These are phyloP conservation scores for Camptophora hylomeconis DNA, from an alignment of 2,329 filamentous ascomycete species.

Conservation along the genomic window DNA sequence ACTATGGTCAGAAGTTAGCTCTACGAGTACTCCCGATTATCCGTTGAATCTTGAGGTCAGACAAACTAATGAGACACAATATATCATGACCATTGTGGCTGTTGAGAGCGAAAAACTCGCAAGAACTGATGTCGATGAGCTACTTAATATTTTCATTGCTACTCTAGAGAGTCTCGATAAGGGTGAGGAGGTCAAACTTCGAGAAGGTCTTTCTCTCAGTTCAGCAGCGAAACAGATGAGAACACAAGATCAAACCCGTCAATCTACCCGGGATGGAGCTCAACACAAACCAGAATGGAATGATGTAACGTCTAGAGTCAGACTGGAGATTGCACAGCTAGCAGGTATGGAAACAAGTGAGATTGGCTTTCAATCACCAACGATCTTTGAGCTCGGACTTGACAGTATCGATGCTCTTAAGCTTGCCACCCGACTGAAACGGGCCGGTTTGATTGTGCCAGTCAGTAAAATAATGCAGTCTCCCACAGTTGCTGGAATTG, in stretches of 20 bases:
- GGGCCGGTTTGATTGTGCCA: constrained; percentile 44
- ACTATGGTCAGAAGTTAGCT: constrained; percentile 44
- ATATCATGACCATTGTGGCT: constrained; percentile 49
- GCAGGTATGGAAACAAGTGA: constrained; percentile 38
- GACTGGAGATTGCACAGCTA: constrained; percentile 50
- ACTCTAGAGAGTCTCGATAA: constrained; percentile 5
- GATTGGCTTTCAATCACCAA: constrained; percentile 45
- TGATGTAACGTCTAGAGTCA: constrained; percentile 38
- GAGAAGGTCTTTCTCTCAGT: constrained; percentile 8
- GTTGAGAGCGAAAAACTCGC: constrained; percentile 35
- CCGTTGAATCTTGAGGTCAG: constrained; percentile 65
- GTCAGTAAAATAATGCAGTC: constrained; percentile 67
- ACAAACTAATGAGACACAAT: constrained; percentile 31
- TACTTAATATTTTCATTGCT: constrained; percentile 31
- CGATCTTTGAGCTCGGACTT: constrained; percentile 66
- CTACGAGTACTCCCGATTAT: constrained; percentile 48
- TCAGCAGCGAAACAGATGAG: too few relatives aligned
- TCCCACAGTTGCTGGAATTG: constrained; percentile 54
- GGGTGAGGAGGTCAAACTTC: constrained; percentile 1
- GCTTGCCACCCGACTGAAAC: constrained; percentile 58
- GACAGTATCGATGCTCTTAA: constrained; percentile 91
- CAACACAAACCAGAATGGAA: constrained; percentile 44
- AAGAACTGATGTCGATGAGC: constrained; percentile 20
- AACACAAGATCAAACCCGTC: constrained; percentile 1
- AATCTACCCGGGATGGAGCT: background rate